Evolutionary conservation across 1,139 yeast genomes (phyloP), one percentile per base, ranked within the genome.

Genomic region (Sugiyamaella novakii): DNA sequence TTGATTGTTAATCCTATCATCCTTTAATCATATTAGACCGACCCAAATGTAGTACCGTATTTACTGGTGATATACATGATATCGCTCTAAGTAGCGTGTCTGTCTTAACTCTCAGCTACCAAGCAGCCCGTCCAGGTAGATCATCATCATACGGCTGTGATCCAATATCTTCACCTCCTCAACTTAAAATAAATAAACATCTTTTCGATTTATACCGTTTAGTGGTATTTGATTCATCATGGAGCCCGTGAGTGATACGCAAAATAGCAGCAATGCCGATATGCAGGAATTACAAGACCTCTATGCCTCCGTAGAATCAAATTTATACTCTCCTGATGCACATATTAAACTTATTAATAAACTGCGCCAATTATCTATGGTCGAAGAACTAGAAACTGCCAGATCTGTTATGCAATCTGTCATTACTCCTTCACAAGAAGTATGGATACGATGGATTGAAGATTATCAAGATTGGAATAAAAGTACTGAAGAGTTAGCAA

Each of bases 401-500:
- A 25, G 50, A 19, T 33, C 41, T n/a, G 19, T 25, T n/a, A 47
- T 47, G 50, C 29, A 17, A 18, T 25, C 36, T 5, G 14, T 41
- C 15, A 17, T 47, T 11, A 25, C 43, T 22, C 50, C 50, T 10
- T 46, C 57, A 11, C 46, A 44, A 18, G 47, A 51, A 3, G 60
- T 60, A 41, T 65, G 66, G 65, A 34, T 52, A 10, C 53, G 54
- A 2, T 64, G 67, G 67, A 41, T 64, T 10, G 54, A 54, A 5
- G 65, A 61, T 39, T 35, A 43, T 35, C 21, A 22, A 14, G 29
- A 48, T 39, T 33, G 43, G 36, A 11, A 37, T 47, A 31, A 40
- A 51, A 2, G 37, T 17, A 21, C 25, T 37, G 29, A 24, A 34
- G 34, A 40, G 41, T 28, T 43, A 28, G 45, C 29, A 38, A 45